Conservation (phyloP, 2,329 filamentous ascomycete genomes). For the Cladophialophora carrionii region DNA sequence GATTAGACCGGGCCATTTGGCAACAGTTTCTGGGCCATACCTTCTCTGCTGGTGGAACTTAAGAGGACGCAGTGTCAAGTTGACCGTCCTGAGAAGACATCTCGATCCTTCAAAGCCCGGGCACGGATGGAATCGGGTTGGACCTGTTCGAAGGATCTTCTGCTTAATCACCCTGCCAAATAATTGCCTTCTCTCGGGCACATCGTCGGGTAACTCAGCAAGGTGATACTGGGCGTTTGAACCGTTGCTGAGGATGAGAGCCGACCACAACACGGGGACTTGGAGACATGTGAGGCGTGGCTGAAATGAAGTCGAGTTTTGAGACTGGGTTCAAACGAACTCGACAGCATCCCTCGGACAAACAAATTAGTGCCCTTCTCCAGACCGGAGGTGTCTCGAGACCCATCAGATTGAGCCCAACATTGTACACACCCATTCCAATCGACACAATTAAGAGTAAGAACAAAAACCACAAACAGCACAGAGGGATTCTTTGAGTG, state of each 20-base stretch:
- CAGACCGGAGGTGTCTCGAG: not conserved
- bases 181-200: not conserved
- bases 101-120: not conserved
- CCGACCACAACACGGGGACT: not conserved
- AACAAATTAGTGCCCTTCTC: not conserved
- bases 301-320: not conserved
- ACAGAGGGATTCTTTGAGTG: constrained; percentile 10
- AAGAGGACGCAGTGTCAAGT: not conserved
- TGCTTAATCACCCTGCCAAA: not conserved
- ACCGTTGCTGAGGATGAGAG: not conserved
- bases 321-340: not conserved
- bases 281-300: not conserved
- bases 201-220: not conserved
- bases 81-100: not conserved
- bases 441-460: not conserved
- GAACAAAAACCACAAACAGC: not conserved
- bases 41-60: not conserved
- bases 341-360: not conserved
- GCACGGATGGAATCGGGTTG: not conserved
- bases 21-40: not conserved
- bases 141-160: not conserved
- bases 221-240: not conserved
- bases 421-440: not conserved
- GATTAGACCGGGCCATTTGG: not conserved
- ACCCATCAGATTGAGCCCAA: not conserved